phyloP scores from a whole-genome alignment of 2,329 filamentous ascomycete species.

The Exophiala viscosa region DNA sequence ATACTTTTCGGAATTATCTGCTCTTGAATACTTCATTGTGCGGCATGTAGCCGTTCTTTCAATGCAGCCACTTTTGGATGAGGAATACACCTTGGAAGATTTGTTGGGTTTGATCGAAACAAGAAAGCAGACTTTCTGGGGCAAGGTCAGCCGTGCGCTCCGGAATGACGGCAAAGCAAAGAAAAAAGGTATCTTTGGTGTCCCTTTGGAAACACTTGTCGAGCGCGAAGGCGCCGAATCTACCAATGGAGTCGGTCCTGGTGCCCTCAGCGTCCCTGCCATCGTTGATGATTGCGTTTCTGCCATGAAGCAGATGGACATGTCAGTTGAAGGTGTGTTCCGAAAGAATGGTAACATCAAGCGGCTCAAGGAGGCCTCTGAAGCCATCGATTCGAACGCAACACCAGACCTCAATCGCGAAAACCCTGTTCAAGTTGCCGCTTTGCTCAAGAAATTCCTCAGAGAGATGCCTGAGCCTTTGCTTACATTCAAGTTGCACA shows the following conservation, averaged over 20 bases:
- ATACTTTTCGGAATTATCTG: conserved; percentile 94
- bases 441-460: conserved; percentile 90
- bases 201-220: conserved; percentile 80
- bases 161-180: conserved; percentile 76
- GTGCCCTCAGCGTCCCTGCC: conserved; percentile 84
- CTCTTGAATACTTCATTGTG: conserved; percentile 95
- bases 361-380: conserved; percentile 78
- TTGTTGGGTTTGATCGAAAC: conserved; percentile 89
- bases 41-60: conserved; percentile 90
- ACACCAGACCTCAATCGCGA: conserved; percentile 82
- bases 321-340: conserved; percentile 97
- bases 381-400: conserved; percentile 81
- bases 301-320: conserved; percentile 97
- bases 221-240: conserved; percentile 94
- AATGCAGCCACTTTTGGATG: conserved; percentile 87
- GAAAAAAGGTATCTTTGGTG: conserved; percentile 92
- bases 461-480: conserved; percentile 91
- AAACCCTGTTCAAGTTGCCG: conserved; percentile 88
- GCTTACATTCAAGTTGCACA: conserved; percentile 90
- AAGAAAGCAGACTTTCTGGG: conserved; percentile 93
- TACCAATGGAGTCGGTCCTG: conserved; percentile 93
- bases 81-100: conserved; percentile 90
- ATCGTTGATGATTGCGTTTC: conserved; percentile 91
- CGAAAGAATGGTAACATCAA: conserved; percentile 99
- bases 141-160: conserved; percentile 94